Base-by-base conservation (phyloP, 345 rosid species). In the Psidium friedrichsthalianum region DNA sequence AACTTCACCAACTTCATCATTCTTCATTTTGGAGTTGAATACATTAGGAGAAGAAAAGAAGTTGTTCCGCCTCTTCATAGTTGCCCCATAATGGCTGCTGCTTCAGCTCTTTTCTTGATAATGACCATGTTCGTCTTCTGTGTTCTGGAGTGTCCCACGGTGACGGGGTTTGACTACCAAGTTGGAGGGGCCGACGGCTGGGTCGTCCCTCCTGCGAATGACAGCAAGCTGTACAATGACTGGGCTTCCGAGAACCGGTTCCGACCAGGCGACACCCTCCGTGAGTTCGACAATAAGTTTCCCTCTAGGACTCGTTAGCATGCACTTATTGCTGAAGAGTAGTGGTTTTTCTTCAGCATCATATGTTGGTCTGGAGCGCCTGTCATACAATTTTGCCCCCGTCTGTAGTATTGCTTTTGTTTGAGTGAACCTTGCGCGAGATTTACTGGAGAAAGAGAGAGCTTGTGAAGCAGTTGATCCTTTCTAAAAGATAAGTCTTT, bases 231-330 rank as follows among this genome's bases (percentile, higher is more conserved):
- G 86, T 93, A 90, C 92, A 92, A 92, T 29, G 90, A 89, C 56
- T 93, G 95, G 94, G 95, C 94, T 11, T 93, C 95, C 1, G 90
- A 90, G 82, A 92, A 92, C 86, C 89, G 93, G n/a, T 92, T 93
- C 88, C 92, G 82, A 85, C 87, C 88, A 21, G 92, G 91, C 0
- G 95, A 93, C 78, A 55, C 89, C 36, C 61, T 91, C 76, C 87
- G 95, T 93, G 91, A 88, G 92, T 87, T 83, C 47, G 40, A 4
- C 14, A 18, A 47, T 18, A 69, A 9, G 80, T 36, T 69, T 20
- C 47, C 10, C 80, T 69, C 80, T 36, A 21, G 76, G 5, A 64
- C 76, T 16, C 22, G 11, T 64, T 64, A 29, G 32, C 74, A 29
- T 1, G n/a, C 44, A 64, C 42, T 29, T 29, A 29, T 4, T 16